Conservation (phyloP, 2,329 filamentous ascomycete genomes). For the Ophiostoma himal-ulmi region DNA sequence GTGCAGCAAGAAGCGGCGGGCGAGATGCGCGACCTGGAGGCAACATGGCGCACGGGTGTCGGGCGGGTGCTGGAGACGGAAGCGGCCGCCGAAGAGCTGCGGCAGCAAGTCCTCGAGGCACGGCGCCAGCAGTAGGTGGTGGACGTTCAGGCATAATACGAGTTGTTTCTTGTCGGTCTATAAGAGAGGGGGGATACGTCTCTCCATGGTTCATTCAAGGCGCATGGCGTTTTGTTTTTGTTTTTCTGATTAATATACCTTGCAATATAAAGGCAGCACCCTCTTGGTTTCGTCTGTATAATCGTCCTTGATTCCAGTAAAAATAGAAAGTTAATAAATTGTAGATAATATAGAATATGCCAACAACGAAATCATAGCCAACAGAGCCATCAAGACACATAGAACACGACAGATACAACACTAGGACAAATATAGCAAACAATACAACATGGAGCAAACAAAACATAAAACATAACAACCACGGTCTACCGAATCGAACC, state of each 20-base stretch:
- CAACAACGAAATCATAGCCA: not conserved
- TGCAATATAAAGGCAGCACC: not conserved
- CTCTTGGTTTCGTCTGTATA: not conserved
- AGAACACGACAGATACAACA: not conserved
- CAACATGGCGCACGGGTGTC: slow-evolving; percentile 73
- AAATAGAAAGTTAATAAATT: not conserved
- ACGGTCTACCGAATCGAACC: not conserved
- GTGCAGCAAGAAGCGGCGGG: slow-evolving; percentile 65
- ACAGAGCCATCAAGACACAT: not conserved
- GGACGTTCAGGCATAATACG: too few relatives aligned
- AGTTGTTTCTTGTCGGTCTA: too few relatives aligned
- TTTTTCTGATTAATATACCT: not conserved
- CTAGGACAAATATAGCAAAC: not conserved
- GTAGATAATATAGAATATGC: slow-evolving; percentile 5
- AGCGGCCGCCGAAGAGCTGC: slow-evolving; percentile 69
- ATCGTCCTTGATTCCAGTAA: not conserved
- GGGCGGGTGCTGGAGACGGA: slow-evolving; percentile 79
- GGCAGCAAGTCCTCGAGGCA: slow-evolving; percentile 59
- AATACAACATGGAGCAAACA: not conserved
- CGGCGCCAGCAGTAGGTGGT: slow-evolving; percentile 41
- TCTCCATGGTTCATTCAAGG: not conserved
- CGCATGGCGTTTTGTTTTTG: slow-evolving; percentile 4
- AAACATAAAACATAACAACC: slow-evolving; percentile 3
- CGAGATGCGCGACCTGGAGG: slow-evolving; percentile 65
- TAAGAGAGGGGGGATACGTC: not conserved